Conservation (phyloP, 208 protist species). For the Trypanosomatidae sp. region DNA sequence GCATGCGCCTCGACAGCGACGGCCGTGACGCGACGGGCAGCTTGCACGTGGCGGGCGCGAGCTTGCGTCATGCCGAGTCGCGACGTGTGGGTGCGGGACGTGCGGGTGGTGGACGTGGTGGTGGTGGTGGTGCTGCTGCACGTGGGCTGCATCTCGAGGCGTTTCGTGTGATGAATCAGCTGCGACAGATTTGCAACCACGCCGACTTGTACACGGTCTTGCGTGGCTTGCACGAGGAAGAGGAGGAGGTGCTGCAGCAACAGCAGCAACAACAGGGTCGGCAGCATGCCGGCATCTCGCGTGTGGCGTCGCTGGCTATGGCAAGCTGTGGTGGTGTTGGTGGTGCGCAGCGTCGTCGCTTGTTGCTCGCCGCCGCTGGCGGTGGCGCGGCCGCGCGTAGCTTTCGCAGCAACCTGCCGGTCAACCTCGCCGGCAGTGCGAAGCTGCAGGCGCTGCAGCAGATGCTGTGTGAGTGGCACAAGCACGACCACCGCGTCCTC, state of each 20-base stretch:
- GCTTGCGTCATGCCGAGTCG: constrained; percentile 1
- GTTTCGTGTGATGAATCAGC: constrained; percentile 48
- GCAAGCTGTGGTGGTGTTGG: constrained; percentile 1
- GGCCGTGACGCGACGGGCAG: constrained; percentile 34
- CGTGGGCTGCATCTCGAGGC: constrained; percentile 33
- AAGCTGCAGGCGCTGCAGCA: constrained; percentile 90
- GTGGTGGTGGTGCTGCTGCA: not conserved
- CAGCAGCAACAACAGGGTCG: too few relatives aligned
- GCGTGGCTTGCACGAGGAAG: constrained; percentile 14
- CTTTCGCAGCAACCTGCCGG: constrained; percentile 58
- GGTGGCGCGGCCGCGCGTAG: not conserved
- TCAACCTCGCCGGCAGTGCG: constrained; percentile 57
- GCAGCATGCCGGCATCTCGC: too few relatives aligned
- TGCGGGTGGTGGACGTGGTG: not conserved
- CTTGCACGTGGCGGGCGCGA: constrained; percentile 27
- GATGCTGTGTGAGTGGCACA: constrained; percentile 89
- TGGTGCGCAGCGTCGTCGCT: too few relatives aligned
- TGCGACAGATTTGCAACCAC: constrained; percentile 80
- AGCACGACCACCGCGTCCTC: constrained; percentile 88
- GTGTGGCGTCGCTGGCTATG: not conserved
- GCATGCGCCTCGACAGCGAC: constrained; percentile 33
- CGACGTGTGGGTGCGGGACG: too few relatives aligned
- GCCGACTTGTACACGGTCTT: constrained; percentile 50
- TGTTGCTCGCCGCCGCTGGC: too few relatives aligned
- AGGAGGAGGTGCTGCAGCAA: constrained; percentile 4